Conservation (phyloP, 768 basidiomycete genomes). For the Lactarius vividus region DNA sequence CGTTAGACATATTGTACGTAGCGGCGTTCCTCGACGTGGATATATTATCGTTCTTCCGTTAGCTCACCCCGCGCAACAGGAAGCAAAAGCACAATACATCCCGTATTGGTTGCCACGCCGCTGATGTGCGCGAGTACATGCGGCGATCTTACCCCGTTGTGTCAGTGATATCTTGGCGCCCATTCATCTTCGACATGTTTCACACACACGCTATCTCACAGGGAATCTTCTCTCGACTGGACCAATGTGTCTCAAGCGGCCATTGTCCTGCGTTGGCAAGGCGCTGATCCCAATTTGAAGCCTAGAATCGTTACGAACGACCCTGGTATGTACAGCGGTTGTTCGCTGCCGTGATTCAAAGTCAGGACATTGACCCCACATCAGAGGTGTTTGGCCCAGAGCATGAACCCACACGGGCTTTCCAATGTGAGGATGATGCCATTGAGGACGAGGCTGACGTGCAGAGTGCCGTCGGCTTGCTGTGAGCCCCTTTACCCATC, state of each 20-base stretch:
- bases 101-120: neutral
- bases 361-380: neutral
- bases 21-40: neutral
- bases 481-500: neutral
- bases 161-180: neutral
- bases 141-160: neutral
- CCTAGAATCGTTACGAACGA: slow-evolving; percentile 15
- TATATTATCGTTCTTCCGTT: neutral
- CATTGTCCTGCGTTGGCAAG: slow-evolving; percentile 16
- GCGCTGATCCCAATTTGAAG: neutral
- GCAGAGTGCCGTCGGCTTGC: slow-evolving; percentile 3
- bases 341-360: neutral
- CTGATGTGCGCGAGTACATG: slow-evolving; percentile 4
- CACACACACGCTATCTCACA: neutral
- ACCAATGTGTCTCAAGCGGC: slow-evolving; percentile 3
- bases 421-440: neutral
- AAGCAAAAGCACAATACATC: neutral
- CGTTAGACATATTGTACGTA: slow-evolving; percentile 1
- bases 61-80: neutral
- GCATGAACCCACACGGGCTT: neutral
- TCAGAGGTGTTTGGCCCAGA: slow-evolving; percentile 4
- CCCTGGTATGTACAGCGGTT: neutral
- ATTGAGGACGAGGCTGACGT: neutral
- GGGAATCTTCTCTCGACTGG: slow-evolving; percentile 3
- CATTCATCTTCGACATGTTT: neutral